Evolutionary conservation across 345 rosid genomes (phyloP).

Genomic region (Brassica incana): DNA sequence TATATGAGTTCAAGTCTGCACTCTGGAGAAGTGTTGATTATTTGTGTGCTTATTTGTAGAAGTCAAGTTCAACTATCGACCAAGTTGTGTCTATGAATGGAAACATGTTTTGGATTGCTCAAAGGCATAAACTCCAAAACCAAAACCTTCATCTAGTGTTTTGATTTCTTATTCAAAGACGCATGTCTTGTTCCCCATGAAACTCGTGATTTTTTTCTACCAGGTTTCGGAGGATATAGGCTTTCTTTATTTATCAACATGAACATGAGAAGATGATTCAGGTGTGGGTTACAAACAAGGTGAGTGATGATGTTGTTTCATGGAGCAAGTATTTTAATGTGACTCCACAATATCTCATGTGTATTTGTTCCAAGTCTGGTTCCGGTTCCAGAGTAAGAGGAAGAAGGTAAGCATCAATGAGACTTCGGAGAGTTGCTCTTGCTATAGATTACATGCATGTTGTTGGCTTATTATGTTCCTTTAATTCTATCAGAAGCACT

Average conservation of each 20-base stretch:
- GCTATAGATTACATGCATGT: too few species aligned
- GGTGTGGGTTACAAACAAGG: not conserved
- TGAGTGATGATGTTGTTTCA: not conserved
- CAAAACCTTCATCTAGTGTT: too few species aligned
- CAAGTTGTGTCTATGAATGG: not conserved
- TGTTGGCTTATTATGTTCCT: too few species aligned
- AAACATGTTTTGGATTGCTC: too few species aligned
- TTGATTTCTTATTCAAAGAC: not conserved
- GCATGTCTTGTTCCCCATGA: not conserved
- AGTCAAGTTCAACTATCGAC: too few species aligned
- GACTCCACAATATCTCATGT: too few species aligned
- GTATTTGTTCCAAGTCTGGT: not conserved
- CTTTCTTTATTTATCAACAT: not conserved
- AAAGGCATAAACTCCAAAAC: too few species aligned
- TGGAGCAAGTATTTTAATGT: not conserved
- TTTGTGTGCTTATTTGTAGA: not conserved
- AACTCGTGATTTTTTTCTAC: not conserved
- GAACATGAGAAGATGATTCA: not conserved
- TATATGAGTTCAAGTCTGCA: too few species aligned
- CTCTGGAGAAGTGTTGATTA: not conserved
- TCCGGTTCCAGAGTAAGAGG: not conserved
- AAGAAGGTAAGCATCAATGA: too few species aligned
- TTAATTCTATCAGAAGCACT: too few species aligned
- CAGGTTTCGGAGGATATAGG: not conserved
- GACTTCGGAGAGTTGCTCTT: too few species aligned